Conservation (phyloP, 805 yeast species). For the Yarrowia divulgata region DNA sequence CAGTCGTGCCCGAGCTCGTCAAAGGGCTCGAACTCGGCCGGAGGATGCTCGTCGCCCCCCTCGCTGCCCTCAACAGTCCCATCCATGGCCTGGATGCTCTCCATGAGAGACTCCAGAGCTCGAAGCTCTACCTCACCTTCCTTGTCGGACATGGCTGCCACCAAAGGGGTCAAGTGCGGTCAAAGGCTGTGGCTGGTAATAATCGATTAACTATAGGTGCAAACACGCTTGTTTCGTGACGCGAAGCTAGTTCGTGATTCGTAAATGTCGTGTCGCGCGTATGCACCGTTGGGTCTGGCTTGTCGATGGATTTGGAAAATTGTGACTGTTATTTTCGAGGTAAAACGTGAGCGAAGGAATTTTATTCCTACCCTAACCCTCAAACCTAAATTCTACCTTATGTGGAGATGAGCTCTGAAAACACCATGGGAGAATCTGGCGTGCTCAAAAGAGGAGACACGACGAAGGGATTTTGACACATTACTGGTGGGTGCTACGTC, state of each 20-base stretch:
- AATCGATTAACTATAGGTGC: slow-evolving; percentile 35
- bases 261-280: slow-evolving; percentile 39
- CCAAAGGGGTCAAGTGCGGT: slow-evolving; percentile 17
- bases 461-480: no score
- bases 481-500: no score
- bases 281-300: slow-evolving; percentile 36
- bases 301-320: slow-evolving; percentile 38
- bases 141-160: slow-evolving; percentile 37
- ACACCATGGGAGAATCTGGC: neutral
- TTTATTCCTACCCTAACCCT: slow-evolving; percentile 19
- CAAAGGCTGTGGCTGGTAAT: slow-evolving; percentile 19
- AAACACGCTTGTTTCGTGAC: slow-evolving; percentile 35
- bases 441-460: neutral
- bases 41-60: slow-evolving; percentile 3
- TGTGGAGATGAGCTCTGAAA: slow-evolving; percentile 14
- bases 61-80: slow-evolving; percentile 14
- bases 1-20: slow-evolving; percentile 28
- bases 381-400: neutral
- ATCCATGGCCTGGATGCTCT: slow-evolving; percentile 27
- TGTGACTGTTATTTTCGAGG: slow-evolving; percentile 35
- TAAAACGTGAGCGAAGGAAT: slow-evolving; percentile 29
- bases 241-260: slow-evolving; percentile 39
- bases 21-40: slow-evolving; percentile 34
- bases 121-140: slow-evolving; percentile 35
- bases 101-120: slow-evolving; percentile 34